A percentile compares a stretch with the other conserved stretches of the same genome.
These are phyloP conservation scores for Fusarium dlaminii DNA, from an alignment of 2,329 filamentous ascomycete species.

Conservation along the genomic window DNA sequence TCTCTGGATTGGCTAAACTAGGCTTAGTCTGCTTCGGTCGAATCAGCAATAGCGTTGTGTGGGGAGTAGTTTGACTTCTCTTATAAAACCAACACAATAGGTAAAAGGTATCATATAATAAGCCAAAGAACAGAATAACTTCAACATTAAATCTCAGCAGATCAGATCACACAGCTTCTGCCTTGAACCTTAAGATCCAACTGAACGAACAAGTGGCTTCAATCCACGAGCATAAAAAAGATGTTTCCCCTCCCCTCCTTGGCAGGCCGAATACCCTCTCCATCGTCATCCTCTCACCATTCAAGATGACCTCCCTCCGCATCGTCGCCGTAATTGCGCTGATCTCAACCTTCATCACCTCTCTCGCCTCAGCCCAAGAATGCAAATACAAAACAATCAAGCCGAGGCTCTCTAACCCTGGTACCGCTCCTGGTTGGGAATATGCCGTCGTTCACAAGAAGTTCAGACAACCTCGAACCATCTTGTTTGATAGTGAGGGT, in stretches of 20 bases:
- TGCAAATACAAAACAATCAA: constrained; percentile 42
- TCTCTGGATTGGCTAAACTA: background rate
- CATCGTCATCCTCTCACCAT: constrained; percentile 10
- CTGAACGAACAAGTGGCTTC: background rate
- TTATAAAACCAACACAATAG: background rate
- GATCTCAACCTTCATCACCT: constrained; percentile 3
- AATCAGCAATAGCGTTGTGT: background rate
- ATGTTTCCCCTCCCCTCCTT: background rate
- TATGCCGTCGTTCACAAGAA: constrained; percentile 55
- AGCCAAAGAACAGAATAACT: background rate
- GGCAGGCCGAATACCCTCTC: background rate
- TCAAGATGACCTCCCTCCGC: constrained; percentile 21
- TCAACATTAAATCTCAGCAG: background rate
- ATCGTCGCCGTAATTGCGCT: constrained; percentile 7
- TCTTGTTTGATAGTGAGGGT: constrained; percentile 57
- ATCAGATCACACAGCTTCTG: background rate
- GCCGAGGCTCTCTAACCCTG: constrained; percentile 50
- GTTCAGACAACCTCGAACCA: constrained; percentile 54
- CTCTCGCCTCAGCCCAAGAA: constrained; percentile 10
- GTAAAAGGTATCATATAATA: background rate
- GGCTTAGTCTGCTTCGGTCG: background rate
- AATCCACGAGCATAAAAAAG: background rate
- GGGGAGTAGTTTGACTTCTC: background rate
- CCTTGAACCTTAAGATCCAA: background rate
- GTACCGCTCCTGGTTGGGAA: constrained; percentile 55